phyloP scores from a whole-genome alignment of 1,284 basidiomycete species.

The Cronartium quercuum region DNA sequence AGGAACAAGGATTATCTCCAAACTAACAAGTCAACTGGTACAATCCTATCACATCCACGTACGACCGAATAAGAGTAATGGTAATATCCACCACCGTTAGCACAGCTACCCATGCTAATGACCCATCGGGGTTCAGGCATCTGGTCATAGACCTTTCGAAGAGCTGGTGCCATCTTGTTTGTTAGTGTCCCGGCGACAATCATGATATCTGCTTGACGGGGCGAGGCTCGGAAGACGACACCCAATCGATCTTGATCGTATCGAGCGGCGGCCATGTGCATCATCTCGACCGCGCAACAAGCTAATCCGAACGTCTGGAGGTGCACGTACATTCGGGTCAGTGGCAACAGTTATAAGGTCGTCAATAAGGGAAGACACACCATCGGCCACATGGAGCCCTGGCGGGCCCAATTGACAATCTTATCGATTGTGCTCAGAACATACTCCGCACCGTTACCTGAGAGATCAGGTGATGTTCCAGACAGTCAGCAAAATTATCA shows the following conservation, averaged over 20 bases:
- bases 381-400: conserved; percentile 99
- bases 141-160: conserved; percentile 79
- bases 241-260: conserved; percentile 98
- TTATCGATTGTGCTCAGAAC: conserved; percentile 94
- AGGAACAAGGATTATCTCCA: neutral
- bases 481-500: no score
- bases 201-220: conserved; percentile 97
- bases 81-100: conserved; percentile 97
- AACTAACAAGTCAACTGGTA: conserved; percentile 78
- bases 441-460: conserved; percentile 63
- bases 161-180: conserved; percentile 98
- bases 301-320: conserved; percentile 64
- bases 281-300: conserved; percentile 99
- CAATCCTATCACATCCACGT: conserved; percentile 97
- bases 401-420: conserved; percentile 93
- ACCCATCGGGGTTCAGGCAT: conserved; percentile 83
- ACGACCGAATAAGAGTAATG: conserved; percentile 93
- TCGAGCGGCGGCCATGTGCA: conserved; percentile 97
- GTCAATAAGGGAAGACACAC: conserved; percentile 52
- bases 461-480: neutral
- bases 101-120: conserved; percentile 98
- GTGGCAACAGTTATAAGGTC: neutral
- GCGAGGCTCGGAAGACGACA: conserved; percentile 95
- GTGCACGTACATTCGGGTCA: no score
- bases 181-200: conserved; percentile 98